phyloP scores from a whole-genome alignment of 176 grass and related monocot genomes.

The barley (Hordeum vulgare) region MorexV3_pseudomolecules_assembly NC_058518.1:25064909-25065408 shows the following conservation, averaged over 20 bases:
- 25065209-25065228: not conserved
- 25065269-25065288: constrained; percentile 53
- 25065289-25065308: constrained; percentile 50
- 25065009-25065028: not conserved
- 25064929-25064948: not conserved
- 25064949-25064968: not conserved
- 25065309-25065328: constrained; percentile 68
- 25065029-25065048: not conserved
- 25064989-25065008: not conserved
- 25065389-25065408: not conserved
- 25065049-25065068: not conserved
- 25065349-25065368: not conserved
- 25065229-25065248: not conserved
- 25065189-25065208: not conserved
- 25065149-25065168: not conserved
- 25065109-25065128: not conserved
- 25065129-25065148: not conserved
- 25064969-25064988: constrained; percentile 8
- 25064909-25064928: not conserved
- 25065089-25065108: constrained; percentile 13
- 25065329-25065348: not conserved
- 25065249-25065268: not conserved
- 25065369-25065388: too few species aligned
- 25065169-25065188: not conserved
- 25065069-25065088: constrained; percentile 17